phyloP scores from a whole-genome alignment of 306 rosid species.

The Vigna mungo region DNA sequence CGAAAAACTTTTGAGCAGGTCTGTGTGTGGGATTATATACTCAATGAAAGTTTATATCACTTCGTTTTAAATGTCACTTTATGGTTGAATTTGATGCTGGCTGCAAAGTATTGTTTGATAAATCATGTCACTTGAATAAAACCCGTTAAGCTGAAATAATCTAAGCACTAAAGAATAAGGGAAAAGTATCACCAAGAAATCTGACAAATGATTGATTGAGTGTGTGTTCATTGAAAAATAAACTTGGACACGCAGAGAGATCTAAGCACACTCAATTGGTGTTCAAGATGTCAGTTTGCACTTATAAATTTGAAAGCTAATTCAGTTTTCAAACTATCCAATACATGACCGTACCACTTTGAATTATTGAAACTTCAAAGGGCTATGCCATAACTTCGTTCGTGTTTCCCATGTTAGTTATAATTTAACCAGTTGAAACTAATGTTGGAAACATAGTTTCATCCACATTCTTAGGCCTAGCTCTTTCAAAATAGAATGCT shows the following conservation, averaged over 20 bases:
- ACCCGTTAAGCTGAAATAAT: background rate
- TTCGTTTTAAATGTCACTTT: slow-evolving; percentile 6
- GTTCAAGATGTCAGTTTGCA: background rate
- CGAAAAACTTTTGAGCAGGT: slow-evolving; percentile 97
- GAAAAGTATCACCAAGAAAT: background rate
- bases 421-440: background rate
- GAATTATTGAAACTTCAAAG: background rate
- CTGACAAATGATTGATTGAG: background rate
- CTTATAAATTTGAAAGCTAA: background rate
- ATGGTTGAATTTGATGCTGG: background rate
- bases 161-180: background rate
- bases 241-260: background rate
- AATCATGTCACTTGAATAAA: slow-evolving; percentile 8
- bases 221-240: background rate
- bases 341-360: background rate
- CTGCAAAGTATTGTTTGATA: slow-evolving; percentile 21
- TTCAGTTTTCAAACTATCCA: slow-evolving; percentile 11
- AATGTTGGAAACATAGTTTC: background rate
- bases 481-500: background rate
- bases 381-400: background rate
- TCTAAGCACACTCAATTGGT: background rate
- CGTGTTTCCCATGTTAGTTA: too few relatives aligned
- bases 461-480: background rate
- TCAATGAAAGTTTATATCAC: background rate
- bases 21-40: slow-evolving; percentile 30